Evolutionary conservation across 108 stramenopile genomes (phyloP), one percentile per base, ranked within the genome.

Genomic region (Pinguiococcus pyrenoidosus): DNA sequence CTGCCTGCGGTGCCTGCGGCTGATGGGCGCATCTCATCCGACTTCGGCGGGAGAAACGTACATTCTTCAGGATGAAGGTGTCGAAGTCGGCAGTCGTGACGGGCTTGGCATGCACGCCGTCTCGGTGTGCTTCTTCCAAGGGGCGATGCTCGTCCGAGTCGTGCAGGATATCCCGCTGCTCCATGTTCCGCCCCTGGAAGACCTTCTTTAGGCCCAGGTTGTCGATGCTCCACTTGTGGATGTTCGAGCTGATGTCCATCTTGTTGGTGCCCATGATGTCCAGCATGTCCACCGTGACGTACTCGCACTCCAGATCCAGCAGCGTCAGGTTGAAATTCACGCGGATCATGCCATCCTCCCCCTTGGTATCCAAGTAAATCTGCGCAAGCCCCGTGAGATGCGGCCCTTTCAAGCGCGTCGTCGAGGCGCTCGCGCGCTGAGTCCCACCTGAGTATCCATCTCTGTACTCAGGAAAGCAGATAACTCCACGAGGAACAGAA

Each of bases 221-320:
- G 69, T 96, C 88, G 30, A 92, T 62, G 46, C 83, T 75, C 78
- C 81, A 93, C 64, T 90, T 24, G 44, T 10, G 22, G 44, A 96
- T 79, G 46, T 93, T 88, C 47, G 84, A 82, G 21, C 87, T 88
- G 6, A 96, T 83, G 69, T 93, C 92, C 57, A 89, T 82, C 23
- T 79, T 73, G 73, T 91, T 81, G 5, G 86, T 88, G 22, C 95
- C 94, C 22, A 72, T 56, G 27, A 63, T 57, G 41, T 72, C 71
- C 10, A 61, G 50, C 22, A 72, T 56, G 57, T 72, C 71, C 29
- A 72, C 57, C 32, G 50, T 48, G 16, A 68, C 68, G 52, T 44
- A 72, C 32, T 69, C 62, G 56, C 71, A 68, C 6, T 64, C 59
- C 8, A 72, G 49, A 13, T 59, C 67, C 35, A 66, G 47, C 58